A percentile compares a stretch with the other conserved stretches of the same genome.
phyloP scores from a whole-genome alignment of 2,329 filamentous ascomycete species.

The Dryadomyces quercus-mongolicae region DNA sequence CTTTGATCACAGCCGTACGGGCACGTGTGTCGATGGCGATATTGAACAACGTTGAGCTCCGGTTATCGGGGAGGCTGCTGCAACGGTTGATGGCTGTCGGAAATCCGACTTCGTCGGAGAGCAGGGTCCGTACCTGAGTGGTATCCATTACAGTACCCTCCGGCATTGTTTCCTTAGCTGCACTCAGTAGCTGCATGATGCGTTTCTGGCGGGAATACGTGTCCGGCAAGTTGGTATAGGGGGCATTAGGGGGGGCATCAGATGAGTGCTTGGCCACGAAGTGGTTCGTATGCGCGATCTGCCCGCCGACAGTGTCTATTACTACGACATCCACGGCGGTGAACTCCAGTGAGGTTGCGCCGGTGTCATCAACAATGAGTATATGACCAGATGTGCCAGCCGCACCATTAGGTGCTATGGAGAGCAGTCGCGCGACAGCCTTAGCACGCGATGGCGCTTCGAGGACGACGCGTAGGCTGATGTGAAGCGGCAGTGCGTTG shows the following conservation, averaged over 20 bases:
- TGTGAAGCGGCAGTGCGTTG: conserved; percentile 42
- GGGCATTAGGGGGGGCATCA: background rate
- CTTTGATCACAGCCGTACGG: background rate
- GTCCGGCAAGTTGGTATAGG: background rate
- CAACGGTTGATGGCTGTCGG: background rate
- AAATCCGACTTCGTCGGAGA: background rate
- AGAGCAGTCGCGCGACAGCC: background rate
- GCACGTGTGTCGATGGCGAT: background rate
- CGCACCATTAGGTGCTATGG: background rate
- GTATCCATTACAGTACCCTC: background rate
- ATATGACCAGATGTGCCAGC: background rate
- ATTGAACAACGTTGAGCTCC: background rate
- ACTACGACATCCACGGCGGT: background rate
- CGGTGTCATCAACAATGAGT: background rate
- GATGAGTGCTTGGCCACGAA: background rate
- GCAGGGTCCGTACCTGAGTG: background rate
- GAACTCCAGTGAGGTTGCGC: conserved; percentile 1
- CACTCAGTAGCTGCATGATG: background rate
- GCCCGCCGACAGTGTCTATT: background rate
- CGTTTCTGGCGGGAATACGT: background rate
- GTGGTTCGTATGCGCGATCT: background rate
- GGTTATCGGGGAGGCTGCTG: background rate
- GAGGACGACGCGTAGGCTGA: conserved; percentile 42
- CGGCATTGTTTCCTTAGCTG: background rate
- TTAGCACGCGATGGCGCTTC: background rate